Evolutionary conservation across 83 land plant genomes (phyloP), one percentile per base, ranked within the genome.

Genomic region (Isoetes engelmannii): DNA sequence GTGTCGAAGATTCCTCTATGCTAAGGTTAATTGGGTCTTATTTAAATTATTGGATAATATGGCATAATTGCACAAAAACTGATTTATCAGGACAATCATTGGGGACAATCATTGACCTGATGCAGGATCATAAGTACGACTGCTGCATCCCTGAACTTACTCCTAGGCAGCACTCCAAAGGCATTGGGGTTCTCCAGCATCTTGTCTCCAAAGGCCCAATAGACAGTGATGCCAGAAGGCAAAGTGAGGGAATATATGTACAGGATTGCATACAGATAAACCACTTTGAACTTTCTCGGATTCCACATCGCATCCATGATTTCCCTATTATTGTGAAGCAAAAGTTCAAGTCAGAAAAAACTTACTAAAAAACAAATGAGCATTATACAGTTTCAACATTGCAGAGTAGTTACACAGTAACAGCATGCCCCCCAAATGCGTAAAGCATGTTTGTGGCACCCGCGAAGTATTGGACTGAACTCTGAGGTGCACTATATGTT

Each of bases 161-260:
- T 60, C 44, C 55, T 69, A 6, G 85, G 85, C 7, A 86, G 83
- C 37, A 82, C 69, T 20, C 79, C 63, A 67, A 86, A 77, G 50
- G 89, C 89, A 55, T 83, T 82, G 63, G 85, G 69, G 67, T 83
- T 73, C 20, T 80, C 63, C 20, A 83, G 79, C 51, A 86, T 73
- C 78, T 73, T 41, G 48, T 86, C 85, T 0, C 89, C 89, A 55
- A 80, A 86, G 6, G 89, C 83, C 89, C 85, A 86, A 56, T 86
- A 86, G 4, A 86, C 81, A n/a, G 89, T 73, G 6, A 73, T 41
- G 17, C 85, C 85, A 3, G 85, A 64, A 7, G 67, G 67, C 17
- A 64, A 8, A 64, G 67, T 64, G 1, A 64, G 47, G 45, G 67
- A 15, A n/a, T 1, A 64, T 41, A 64, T 64, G 67, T 64, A 64